Base-by-base conservation (phyloP, 345 rosid genomes). In the Jatropha curcas region DNA sequence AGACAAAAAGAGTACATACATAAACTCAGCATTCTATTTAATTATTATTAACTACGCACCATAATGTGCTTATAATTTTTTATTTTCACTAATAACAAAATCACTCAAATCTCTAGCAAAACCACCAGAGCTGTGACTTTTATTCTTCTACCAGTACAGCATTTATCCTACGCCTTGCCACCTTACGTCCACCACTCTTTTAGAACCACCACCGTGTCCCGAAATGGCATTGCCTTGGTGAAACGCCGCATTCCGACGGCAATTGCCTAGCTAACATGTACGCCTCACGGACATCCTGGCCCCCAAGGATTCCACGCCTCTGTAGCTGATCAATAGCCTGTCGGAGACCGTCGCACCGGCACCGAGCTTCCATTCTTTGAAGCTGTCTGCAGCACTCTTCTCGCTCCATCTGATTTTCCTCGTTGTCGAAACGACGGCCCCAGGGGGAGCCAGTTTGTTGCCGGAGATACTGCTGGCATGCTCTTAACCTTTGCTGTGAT, bases 321-420 rank as follows among this genome's bases (percentile, higher is more conserved):
- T 10, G 3, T 71, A 66, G 83, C 64, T 70, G 37, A 60, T 52
- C 39, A 34, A 51, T 11, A 0, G 67, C 53, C 25, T 67, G 57
- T 67, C 55, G 41, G 20, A 84, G 70, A 8, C 76, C 83, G 3
- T 60, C 35, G 71, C 88, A 84, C 11, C 81, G 71, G 77, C 85
- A 84, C 22, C 22, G 60, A 37, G 20, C 35, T 17, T 76, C 75
- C n/a, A 79, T 3, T 24, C 65, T 31, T 67, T 74, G 27, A 30
- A 84, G 62, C 63, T 81, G 78, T 41, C 68, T 55, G 70, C 87
- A 84, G 67, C 87, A 84, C 14, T 41, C 62, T 3, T 45, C 60
- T 28, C 52, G 65, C 48, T 52, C 59, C 2, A 63, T 39, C 20
- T 43, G 59, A 11, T 56, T 67, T 48, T 24, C 60, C 60, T 11